Evolutionary conservation across 192 early-diverging fungal genomes (phyloP).

Genomic region (Coemansia sp.): DNA sequence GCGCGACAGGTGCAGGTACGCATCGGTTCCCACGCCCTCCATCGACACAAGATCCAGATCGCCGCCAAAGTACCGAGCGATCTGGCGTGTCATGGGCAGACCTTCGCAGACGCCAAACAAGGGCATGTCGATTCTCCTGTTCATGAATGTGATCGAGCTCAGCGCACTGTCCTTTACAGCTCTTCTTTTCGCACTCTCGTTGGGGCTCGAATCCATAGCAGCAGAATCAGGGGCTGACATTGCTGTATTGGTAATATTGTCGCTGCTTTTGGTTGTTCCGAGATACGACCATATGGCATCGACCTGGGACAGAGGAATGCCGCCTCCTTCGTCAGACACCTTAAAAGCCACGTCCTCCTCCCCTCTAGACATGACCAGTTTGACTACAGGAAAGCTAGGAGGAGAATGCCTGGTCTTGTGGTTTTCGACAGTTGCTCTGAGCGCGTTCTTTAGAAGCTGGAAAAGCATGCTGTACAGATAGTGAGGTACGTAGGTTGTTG

Average conservation of each 20-base stretch:
- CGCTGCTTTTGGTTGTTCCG: constrained; percentile 23
- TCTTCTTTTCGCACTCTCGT: constrained; percentile 5
- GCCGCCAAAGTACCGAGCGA: constrained; percentile 67
- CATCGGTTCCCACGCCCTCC: constrained; percentile 66
- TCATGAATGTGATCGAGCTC: constrained; percentile 41
- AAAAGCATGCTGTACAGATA: constrained; percentile 61
- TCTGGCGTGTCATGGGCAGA: constrained; percentile 58
- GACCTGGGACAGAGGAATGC: constrained; percentile 58
- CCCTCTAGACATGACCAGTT: constrained; percentile 58
- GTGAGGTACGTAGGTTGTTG: constrained; percentile 60
- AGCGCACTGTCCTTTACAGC: constrained; percentile 22
- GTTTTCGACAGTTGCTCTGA: constrained; percentile 56
- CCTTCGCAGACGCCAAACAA: constrained; percentile 42
- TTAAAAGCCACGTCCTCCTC: constrained; percentile 66
- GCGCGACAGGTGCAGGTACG: constrained; percentile 57
- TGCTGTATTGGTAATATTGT: too few species aligned
- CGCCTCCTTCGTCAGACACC: constrained; percentile 65
- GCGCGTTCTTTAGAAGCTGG: constrained; percentile 62
- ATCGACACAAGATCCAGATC: constrained; percentile 64
- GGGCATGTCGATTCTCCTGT: constrained; percentile 31
- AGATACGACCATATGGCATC: constrained; percentile 62
- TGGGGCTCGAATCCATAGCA: background rate
- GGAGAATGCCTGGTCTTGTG: constrained; percentile 22
- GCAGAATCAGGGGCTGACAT: background rate
- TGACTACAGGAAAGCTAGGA: constrained; percentile 51